Evolutionary conservation across 2,329 filamentous ascomycete genomes (phyloP), one percentile per base, ranked within the genome.

Genomic region (Ophiostoma fasciatum): DNA sequence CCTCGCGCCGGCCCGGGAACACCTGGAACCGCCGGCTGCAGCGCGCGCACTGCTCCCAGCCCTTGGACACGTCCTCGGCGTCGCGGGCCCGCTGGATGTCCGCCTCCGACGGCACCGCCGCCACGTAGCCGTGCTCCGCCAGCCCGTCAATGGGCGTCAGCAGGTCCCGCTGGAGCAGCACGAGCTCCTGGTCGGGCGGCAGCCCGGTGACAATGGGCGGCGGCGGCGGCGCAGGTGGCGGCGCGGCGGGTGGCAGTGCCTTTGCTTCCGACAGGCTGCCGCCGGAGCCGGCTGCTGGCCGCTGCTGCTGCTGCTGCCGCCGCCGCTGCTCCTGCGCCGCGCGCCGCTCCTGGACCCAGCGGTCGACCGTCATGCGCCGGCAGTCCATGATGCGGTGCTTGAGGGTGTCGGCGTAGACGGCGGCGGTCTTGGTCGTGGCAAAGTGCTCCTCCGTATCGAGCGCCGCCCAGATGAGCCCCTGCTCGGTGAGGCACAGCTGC

Each of bases 21-120:
- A 94, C 83, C 50, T 94, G 83, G 50, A 98, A 98, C 17, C 88
- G 76, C 23, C 75, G 74, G 28, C 67, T 67, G 56, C 90, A 98
- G 15, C 90, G 78, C 49, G 94, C 87, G 49, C 90, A 98, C 33
- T 74, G 68, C 58, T 98, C 90, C 67, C 78, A 94, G 32, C 82
- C 82, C 35, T 74, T 69, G 11, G 79, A 71, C 7, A 74, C 64
- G 32, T 71, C 62, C 0, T 83, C 65, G 0, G 76, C 83, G 29
- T 69, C 64, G 23, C 63, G 70, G 1, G 83, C 78, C 34, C 68
- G 64, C 35, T 69, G 61, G 14, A 94, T 70, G 14, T 83, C 78
- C 7, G 68, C 65, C 1, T 69, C 61, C 0, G 71, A 68, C 0
- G 87, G 87, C 1, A 76, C 58, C 5, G 54, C 59, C 0, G 77